Conservation (phyloP, 306 rosid species). For the Quercus parvula region DNA sequence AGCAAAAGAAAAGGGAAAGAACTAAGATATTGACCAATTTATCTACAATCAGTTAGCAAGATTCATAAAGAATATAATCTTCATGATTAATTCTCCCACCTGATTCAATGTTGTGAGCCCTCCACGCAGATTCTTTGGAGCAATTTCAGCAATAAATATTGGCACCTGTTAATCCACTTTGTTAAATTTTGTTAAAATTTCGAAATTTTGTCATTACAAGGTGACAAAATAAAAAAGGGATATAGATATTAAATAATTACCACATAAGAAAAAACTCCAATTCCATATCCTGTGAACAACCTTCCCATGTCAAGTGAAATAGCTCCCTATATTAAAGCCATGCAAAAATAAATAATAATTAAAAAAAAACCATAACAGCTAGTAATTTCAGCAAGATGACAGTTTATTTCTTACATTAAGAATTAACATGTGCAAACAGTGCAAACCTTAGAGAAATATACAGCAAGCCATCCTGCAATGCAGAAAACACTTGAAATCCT, state of each 20-base stretch:
- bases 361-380: neutral
- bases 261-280: constrained; percentile 84
- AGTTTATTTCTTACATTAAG: neutral
- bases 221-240: neutral
- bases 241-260: constrained; percentile 33
- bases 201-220: constrained; percentile 1
- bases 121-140: constrained; percentile 44
- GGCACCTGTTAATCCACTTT: constrained; percentile 34
- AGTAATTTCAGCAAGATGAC: neutral
- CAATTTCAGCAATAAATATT: constrained; percentile 36
- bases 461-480: constrained; percentile 73
- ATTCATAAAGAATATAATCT: neutral
- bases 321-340: constrained; percentile 37
- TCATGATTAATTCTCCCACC: constrained; percentile 2
- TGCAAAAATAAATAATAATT: too few relatives aligned
- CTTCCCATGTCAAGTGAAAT: constrained; percentile 64
- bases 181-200: constrained; percentile 8
- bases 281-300: constrained; percentile 72
- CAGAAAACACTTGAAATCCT: constrained; percentile 68
- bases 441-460: constrained; percentile 60
- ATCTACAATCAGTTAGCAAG: neutral
- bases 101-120: constrained; percentile 41
- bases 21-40: neutral
- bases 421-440: neutral
- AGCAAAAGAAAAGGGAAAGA: neutral